Base-by-base conservation (phyloP, 148 eudicot genomes). In the Hydrangea macrophylla region DNA sequence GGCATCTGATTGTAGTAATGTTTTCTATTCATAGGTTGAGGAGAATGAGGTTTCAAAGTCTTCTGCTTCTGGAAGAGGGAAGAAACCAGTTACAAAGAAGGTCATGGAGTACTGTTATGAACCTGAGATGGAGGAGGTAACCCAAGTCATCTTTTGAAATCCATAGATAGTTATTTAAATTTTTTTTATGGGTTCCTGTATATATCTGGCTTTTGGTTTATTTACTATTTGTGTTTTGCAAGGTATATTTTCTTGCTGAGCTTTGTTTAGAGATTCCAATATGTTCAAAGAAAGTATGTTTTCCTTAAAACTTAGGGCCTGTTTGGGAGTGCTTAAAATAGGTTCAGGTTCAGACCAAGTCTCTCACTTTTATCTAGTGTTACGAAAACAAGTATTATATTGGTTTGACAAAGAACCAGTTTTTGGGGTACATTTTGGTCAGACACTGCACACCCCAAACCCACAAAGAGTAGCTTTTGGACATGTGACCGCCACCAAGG, bases 111-210 rank as follows among this genome's bases (percentile, higher is more conserved):
- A 85, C 74, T 88, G 97, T 79, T 94, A 91, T 72, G 99, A 94
- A 83, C 96, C 99, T 79, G 99, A 94, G 73, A 91, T 94, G 99
- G 97, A 88, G 79, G 97, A 91, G 99, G 99, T 94, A 79, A 70
- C 51, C 26, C 58, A 70, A 32, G 24, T n/a, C 27, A 26, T 65
- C 39, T 68, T 61, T 39, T 68, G 24, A 57, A 20, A 55, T 36
- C 27, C 36, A 36, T 24, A 17, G 22, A 5, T 64, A 48, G 5
- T 65, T 39, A 26, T 50, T 65, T 31, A 40, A 50, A 30, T 22
- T 23, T 26, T 12, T 48, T 48, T 20, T 22, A 48, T 15, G 53
- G n/a, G 22, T 18, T 20, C n/a, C 17, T 48, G 53, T 17, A 8
- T 35, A 35, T 35, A 35, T 35, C 8, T 35, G 39, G 8, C 39